Conservation (phyloP, 345 rosid genomes). For the Syzygium grande region DNA sequence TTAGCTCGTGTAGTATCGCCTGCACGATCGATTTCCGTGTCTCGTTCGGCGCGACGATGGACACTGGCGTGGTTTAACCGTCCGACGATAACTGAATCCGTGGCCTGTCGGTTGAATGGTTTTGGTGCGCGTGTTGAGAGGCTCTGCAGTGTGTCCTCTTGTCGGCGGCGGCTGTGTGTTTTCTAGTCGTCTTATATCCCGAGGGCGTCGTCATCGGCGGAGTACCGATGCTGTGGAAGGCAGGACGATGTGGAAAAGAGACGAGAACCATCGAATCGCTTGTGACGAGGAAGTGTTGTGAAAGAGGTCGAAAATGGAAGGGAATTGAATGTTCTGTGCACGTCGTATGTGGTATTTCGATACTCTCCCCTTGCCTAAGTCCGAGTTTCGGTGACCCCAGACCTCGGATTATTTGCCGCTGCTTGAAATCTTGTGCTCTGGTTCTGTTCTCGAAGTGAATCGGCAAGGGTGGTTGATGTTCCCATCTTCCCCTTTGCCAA, state of each 20-base stretch:
- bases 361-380: not conserved
- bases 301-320: not conserved
- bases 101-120: not conserved
- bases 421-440: not conserved
- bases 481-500: not conserved
- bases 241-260: not conserved
- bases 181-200: not conserved
- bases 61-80: not conserved
- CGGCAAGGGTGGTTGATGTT: not conserved
- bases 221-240: not conserved
- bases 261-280: not conserved
- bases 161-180: not conserved
- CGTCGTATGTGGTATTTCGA: not conserved
- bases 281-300: not conserved
- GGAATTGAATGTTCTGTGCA: not conserved
- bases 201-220: not conserved
- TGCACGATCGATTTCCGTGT: not conserved
- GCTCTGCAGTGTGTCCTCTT: rapidly evolving
- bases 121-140: not conserved
- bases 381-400: not conserved
- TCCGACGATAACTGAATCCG: not conserved
- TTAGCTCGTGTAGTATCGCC: not conserved
- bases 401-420: not conserved
- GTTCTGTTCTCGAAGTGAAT: not conserved
- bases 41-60: not conserved